phyloP scores from a whole-genome alignment of 176 grass and related monocot species.

The Cenchrus fungigraminus region DNA sequence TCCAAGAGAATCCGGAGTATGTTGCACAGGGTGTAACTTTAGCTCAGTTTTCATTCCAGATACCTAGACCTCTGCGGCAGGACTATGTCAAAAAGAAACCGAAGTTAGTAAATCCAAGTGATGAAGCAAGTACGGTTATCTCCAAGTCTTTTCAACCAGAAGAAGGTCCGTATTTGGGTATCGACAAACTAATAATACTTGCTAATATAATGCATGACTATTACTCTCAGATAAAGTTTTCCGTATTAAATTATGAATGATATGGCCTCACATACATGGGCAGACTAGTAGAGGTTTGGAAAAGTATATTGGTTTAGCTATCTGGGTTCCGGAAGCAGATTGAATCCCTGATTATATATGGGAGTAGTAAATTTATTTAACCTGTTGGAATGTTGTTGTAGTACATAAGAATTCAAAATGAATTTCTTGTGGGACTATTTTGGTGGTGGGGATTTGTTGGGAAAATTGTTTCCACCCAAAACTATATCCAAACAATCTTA shows the following conservation, averaged over 20 bases:
- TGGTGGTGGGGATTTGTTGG: neutral
- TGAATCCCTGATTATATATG: neutral
- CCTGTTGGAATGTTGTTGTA: slow-evolving; percentile 1
- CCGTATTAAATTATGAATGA: slow-evolving; percentile 18
- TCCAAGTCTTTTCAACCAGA: slow-evolving; percentile 49
- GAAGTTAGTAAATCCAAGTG: slow-evolving; percentile 44
- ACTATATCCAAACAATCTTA: slow-evolving; percentile 1
- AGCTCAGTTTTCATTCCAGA: slow-evolving; percentile 77
- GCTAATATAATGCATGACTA: neutral
- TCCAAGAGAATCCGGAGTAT: slow-evolving; percentile 64
- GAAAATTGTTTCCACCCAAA: neutral
- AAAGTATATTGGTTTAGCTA: neutral
- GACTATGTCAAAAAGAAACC: slow-evolving; percentile 73
- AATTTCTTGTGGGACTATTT: slow-evolving; percentile 21
- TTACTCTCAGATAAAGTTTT: slow-evolving; percentile 4
- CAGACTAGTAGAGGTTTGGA: neutral
- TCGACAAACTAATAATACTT: slow-evolving; percentile 24
- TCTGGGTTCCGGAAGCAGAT: neutral
- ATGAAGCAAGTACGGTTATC: slow-evolving; percentile 39
- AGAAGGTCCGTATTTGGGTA: slow-evolving; percentile 50
- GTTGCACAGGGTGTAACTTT: slow-evolving; percentile 59
- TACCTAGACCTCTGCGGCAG: slow-evolving; percentile 74
- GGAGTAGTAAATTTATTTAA: slow-evolving; percentile 17
- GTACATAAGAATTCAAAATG: slow-evolving; percentile 39
- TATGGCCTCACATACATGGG: neutral